Conservation (phyloP, 1,284 basidiomycete species). For the Ceratobasidium sp. region DNA sequence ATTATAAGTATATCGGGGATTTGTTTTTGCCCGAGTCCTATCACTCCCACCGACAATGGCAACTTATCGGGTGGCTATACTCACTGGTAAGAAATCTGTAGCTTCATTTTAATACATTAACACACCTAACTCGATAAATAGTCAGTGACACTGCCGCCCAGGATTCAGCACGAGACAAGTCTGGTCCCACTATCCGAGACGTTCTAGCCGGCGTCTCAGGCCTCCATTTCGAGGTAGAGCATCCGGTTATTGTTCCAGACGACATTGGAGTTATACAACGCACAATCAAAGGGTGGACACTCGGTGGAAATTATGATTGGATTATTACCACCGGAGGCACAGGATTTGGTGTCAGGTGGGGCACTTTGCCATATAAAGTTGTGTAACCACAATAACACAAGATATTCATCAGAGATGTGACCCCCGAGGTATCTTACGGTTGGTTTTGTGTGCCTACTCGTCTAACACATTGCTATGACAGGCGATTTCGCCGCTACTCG, state of each 20-base stretch:
- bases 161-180: conserved; percentile 67
- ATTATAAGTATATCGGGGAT: conserved; percentile 8
- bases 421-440: conserved; percentile 72
- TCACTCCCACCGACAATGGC: conserved; percentile 5
- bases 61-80: conserved; percentile 42
- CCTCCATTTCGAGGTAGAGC: conserved; percentile 6
- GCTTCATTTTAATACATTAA: neutral
- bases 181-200: conserved; percentile 69
- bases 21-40: neutral
- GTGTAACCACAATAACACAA: neutral
- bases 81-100: conserved; percentile 34
- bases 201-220: conserved; percentile 55
- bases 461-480: conserved; percentile 52
- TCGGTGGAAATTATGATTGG: conserved; percentile 60
- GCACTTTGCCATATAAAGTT: neutral
- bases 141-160: conserved; percentile 76
- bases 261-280: conserved; percentile 26
- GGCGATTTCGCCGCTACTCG: conserved; percentile 77
- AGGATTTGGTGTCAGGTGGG: conserved; percentile 70
- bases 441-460: neutral
- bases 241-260: conserved; percentile 44
- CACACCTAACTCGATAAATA: conserved; percentile 50
- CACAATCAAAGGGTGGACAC: conserved; percentile 18
- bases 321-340: conserved; percentile 88
- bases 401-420: conserved; percentile 65